phyloP scores from a whole-genome alignment of 495 filamentous ascomycete genomes.

The Tricharina praecox region DNA sequence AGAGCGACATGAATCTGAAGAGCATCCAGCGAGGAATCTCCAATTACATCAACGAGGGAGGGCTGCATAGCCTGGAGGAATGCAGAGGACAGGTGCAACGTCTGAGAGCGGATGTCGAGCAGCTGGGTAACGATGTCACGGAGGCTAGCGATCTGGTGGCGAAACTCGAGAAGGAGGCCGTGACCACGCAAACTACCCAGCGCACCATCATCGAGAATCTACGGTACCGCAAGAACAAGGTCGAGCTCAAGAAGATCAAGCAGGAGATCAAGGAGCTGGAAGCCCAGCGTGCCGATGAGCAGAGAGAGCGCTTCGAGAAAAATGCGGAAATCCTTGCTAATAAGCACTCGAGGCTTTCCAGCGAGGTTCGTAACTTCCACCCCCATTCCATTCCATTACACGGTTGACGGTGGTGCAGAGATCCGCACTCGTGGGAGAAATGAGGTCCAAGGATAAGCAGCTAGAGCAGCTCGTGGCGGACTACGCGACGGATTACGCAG shows the following conservation, averaged over 20 bases:
- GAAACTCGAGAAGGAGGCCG: constrained; percentile 57
- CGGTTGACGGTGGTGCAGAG: constrained; percentile 27
- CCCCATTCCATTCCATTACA: neutral
- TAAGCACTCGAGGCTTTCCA: constrained; percentile 42
- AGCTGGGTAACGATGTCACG: constrained; percentile 47
- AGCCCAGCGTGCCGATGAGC: constrained; percentile 62
- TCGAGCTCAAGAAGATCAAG: constrained; percentile 47
- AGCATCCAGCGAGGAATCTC: constrained; percentile 60
- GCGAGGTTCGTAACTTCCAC: constrained; percentile 12
- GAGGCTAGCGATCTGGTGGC: constrained; percentile 56
- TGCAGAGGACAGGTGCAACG: constrained; percentile 45
- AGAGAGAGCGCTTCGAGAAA: constrained; percentile 52
- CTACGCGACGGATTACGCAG: constrained; percentile 73
- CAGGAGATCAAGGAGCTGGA: constrained; percentile 61
- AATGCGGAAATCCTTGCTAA: constrained; percentile 48
- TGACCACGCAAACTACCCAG: constrained; percentile 60
- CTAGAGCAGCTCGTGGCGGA: constrained; percentile 50
- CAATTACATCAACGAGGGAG: constrained; percentile 60
- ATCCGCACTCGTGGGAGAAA: constrained; percentile 47
- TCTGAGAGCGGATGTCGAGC: constrained; percentile 43
- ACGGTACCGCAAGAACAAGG: constrained; percentile 54
- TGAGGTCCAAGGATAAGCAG: constrained; percentile 69
- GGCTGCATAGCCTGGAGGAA: constrained; percentile 48
- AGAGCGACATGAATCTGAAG: constrained; percentile 59
- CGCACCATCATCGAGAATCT: constrained; percentile 76